A percentile compares a stretch with the other conserved stretches of the same genome.
phyloP scores from a whole-genome alignment of 1,139 yeast species.

The Diutina catenulata region DNA sequence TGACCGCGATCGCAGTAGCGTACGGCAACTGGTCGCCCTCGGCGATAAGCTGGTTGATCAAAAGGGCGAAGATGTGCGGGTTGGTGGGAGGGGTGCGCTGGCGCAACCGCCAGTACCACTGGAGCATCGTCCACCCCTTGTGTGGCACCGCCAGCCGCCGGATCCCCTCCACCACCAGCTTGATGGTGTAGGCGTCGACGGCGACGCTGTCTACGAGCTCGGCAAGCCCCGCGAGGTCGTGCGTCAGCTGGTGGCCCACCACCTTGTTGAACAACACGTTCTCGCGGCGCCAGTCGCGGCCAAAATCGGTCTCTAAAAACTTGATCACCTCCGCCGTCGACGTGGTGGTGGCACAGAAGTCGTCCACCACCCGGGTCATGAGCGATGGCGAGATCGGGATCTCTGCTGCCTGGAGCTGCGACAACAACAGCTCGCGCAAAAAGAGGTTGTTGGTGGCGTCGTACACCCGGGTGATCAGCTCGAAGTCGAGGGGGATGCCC shows the following conservation, averaged over 20 bases:
- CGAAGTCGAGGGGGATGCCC: constrained; percentile 13
- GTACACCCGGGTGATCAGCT: constrained; percentile 28
- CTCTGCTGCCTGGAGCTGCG: constrained; percentile 12
- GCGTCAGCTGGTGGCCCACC: background rate
- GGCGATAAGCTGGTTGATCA: background rate
- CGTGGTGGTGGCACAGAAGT: constrained; percentile 20
- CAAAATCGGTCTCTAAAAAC: constrained; percentile 26
- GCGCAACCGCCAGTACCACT: constrained; percentile 1
- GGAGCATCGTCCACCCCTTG: too few relatives aligned
- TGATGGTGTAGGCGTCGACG: background rate
- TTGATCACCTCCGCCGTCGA: constrained; percentile 16
- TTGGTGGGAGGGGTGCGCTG: background rate
- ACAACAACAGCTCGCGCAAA: constrained; percentile 24
- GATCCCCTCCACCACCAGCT: constrained; percentile 1
- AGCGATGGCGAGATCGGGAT: background rate
- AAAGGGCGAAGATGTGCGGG: background rate
- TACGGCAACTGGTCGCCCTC: background rate
- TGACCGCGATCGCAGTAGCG: background rate
- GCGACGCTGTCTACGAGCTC: background rate
- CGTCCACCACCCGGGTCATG: constrained; percentile 23
- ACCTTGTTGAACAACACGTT: constrained; percentile 2
- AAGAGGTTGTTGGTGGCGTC: constrained; percentile 27
- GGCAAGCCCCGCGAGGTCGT: background rate
- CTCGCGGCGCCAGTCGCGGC: constrained; percentile 21
- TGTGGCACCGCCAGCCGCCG: background rate